Evolutionary conservation across 2,329 filamentous ascomycete species (phyloP).

Genomic region (Emericellopsis atlantica): DNA sequence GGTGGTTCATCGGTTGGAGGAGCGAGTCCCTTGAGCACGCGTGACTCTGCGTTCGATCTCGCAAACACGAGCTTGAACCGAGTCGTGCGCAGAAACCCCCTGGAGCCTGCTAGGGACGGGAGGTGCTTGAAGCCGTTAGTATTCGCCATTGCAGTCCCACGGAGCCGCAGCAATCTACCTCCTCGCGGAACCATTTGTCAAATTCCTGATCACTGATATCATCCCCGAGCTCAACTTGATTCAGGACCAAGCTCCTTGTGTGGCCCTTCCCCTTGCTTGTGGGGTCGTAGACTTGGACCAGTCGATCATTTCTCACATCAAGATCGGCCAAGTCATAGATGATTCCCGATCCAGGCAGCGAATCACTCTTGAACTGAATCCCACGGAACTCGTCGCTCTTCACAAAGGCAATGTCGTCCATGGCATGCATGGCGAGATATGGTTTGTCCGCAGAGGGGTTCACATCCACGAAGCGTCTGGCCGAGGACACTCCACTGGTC

Average conservation of each 20-base stretch:
- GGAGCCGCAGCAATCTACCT: conserved; percentile 4
- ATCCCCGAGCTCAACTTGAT: conserved; percentile 3
- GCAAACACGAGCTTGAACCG: conserved; percentile 9
- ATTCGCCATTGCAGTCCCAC: neutral
- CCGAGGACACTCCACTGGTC: conserved; percentile 17
- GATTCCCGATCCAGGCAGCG: conserved; percentile 8
- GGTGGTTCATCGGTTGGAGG: conserved; percentile 6
- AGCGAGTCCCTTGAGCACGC: conserved; percentile 8
- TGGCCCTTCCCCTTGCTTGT: conserved; percentile 9
- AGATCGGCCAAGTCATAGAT: conserved; percentile 11
- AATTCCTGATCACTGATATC: conserved; percentile 7
- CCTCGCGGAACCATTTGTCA: conserved; percentile 10
- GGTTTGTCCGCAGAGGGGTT: conserved; percentile 14
- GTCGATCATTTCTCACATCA: conserved; percentile 9
- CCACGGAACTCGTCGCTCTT: conserved; percentile 17
- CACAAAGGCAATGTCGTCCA: conserved; percentile 20
- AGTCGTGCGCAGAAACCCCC: conserved; percentile 11
- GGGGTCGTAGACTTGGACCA: conserved; percentile 10
- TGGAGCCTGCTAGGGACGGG: conserved; percentile 2
- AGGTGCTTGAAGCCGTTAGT: neutral
- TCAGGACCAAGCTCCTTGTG: conserved; percentile 1
- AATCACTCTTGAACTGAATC: conserved; percentile 17
- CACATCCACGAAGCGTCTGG: conserved; percentile 17
- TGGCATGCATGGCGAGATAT: conserved; percentile 21
- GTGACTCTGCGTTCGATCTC: conserved; percentile 9